Percentiles rank a stretch among this genome's conserved stretches.
Evolutionary conservation across 257 asterid species (phyloP).

Genomic region (Solanum boliviense): DNA sequence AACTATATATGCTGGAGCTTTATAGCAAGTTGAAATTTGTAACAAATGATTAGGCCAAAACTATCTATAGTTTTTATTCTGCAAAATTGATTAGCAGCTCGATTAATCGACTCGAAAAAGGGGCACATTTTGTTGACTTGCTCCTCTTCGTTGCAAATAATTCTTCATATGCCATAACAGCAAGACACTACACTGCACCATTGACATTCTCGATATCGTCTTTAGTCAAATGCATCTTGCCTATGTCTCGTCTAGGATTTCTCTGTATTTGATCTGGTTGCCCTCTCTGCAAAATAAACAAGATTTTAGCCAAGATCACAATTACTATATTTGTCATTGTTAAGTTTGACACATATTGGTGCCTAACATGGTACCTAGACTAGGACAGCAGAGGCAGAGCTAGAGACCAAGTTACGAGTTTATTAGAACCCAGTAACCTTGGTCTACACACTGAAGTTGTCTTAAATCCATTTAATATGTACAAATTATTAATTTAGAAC

Average conservation of each 20-base stretch:
- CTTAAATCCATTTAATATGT: not conserved
- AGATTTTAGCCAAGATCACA: not conserved
- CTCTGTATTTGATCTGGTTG: constrained; percentile 35
- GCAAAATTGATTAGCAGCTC: not conserved
- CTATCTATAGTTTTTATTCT: not conserved
- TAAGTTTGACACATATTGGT: not conserved
- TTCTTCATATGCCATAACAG: not conserved
- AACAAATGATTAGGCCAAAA: not conserved
- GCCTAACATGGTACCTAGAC: not conserved
- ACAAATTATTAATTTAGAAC: not conserved
- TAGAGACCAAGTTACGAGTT: not conserved
- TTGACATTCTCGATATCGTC: constrained; percentile 44
- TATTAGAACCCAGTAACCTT: not conserved
- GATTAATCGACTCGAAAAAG: not conserved
- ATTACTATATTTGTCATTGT: not conserved
- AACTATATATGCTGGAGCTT: not conserved
- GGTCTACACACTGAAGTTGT: not conserved
- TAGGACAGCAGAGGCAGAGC: not conserved
- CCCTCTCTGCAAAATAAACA: constrained; percentile 40
- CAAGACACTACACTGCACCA: constrained; percentile 6
- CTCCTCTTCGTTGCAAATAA: not conserved
- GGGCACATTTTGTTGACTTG: not conserved
- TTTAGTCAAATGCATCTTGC: constrained; percentile 60
- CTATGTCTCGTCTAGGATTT: constrained; percentile 37
- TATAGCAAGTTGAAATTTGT: not conserved